These are phyloP conservation scores for Rhizophora mangle DNA, from an alignment of 345 rosid species.

Conservation along the genomic window DNA sequence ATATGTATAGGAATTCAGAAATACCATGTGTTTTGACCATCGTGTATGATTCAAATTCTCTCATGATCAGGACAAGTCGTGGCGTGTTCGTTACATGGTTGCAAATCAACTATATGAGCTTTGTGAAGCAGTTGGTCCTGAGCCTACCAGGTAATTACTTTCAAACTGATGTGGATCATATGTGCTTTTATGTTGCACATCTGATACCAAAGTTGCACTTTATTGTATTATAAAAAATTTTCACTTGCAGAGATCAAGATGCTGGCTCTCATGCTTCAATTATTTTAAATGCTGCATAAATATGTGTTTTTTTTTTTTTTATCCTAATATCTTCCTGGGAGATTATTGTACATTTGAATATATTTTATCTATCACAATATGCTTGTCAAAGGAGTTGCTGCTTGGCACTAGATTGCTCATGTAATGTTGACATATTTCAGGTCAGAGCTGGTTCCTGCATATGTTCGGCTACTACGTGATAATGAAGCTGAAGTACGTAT, in stretches of 20 bases:
- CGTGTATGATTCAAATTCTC: slow-evolving; percentile 4
- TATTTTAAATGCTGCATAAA: neutral
- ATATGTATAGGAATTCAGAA: neutral
- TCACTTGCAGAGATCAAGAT: neutral
- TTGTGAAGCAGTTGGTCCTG: slow-evolving; percentile 95
- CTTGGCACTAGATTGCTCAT: neutral
- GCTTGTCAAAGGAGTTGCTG: neutral
- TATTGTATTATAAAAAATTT: too few species aligned
- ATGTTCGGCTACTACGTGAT: slow-evolving; percentile 88
- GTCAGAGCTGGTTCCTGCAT: slow-evolving; percentile 87
- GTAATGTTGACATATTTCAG: slow-evolving; percentile 34
- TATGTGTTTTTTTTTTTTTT: neutral
- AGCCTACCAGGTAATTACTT: slow-evolving; percentile 72
- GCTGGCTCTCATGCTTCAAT: neutral
- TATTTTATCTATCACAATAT: slow-evolving; percentile 2
- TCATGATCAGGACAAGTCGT: slow-evolving; percentile 76
- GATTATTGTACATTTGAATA: neutral
- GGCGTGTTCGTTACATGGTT: slow-evolving; percentile 98
- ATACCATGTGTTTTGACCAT: neutral
- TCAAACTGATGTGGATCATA: neutral
- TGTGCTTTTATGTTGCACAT: neutral
- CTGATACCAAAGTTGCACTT: too few species aligned
- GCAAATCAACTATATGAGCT: slow-evolving; percentile 96
- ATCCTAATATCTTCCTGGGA: neutral
- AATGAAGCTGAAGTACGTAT: slow-evolving; percentile 98